Conservation (phyloP, 768 basidiomycete genomes). For the Amanita subjunquillea region DNA sequence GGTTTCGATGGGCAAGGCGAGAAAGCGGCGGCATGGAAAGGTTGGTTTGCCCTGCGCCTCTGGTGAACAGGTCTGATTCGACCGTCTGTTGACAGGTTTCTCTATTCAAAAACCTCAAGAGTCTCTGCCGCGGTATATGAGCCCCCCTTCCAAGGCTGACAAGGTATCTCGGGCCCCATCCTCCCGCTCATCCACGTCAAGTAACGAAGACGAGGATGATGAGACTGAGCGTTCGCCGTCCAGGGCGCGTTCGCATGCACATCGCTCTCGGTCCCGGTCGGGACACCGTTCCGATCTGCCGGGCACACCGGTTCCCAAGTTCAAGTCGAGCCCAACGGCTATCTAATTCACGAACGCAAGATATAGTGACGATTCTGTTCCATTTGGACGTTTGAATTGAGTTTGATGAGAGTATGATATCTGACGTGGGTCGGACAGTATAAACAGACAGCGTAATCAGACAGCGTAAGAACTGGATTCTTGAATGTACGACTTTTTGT, state of each 20-base stretch:
- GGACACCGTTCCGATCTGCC: conserved; percentile 1
- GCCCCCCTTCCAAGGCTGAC: conserved; percentile 19
- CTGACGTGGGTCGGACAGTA: not conserved
- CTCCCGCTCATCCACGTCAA: conserved; percentile 18
- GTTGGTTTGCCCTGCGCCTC: conserved; percentile 19
- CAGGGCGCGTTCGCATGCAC: not conserved
- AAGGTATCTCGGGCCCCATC: conserved; percentile 20
- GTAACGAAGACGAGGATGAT: conserved; percentile 5
- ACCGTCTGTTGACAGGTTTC: conserved; percentile 28
- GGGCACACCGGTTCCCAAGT: conserved; percentile 9
- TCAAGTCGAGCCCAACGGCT: conserved; percentile 19
- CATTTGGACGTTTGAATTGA: not conserved
- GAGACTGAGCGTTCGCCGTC: conserved; percentile 1
- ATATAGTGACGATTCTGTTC: too few relatives aligned
- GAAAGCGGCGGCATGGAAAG: conserved; percentile 62
- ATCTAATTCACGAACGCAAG: not conserved
- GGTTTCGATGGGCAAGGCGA: conserved; percentile 81
- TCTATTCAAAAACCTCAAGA: conserved; percentile 48
- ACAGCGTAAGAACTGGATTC: not conserved
- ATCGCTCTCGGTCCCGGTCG: not conserved
- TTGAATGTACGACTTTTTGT: not conserved
- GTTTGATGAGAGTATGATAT: not conserved
- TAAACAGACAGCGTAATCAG: not conserved
- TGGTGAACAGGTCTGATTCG: not conserved
- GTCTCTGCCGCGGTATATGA: conserved; percentile 41